These are phyloP conservation scores for Phlyctochytrium bullatum DNA, from an alignment of 192 early-diverging fungal genomes.

Conservation along the genomic window DNA sequence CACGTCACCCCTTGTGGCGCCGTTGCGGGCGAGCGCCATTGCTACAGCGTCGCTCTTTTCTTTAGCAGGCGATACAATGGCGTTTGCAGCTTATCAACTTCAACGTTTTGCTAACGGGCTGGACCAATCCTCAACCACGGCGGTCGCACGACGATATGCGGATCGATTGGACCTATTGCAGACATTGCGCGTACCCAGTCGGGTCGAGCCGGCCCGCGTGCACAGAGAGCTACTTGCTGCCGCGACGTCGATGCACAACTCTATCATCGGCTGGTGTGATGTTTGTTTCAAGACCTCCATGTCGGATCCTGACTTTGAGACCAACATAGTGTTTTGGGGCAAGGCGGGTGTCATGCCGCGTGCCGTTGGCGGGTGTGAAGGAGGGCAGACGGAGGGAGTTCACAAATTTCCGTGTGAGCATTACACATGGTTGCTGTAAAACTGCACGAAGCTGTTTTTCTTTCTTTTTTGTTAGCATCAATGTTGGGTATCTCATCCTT, in stretches of 20 bases:
- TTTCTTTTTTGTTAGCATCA: background rate
- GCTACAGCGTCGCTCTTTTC: constrained; percentile 15
- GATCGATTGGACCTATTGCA: constrained; percentile 10
- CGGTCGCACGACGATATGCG: background rate
- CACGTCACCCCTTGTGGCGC: background rate
- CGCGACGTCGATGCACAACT: constrained; percentile 3
- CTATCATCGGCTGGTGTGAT: constrained; percentile 17
- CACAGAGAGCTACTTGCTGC: constrained; percentile 20
- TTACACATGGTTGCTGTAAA: constrained; percentile 2
- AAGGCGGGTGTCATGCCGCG: constrained; percentile 7
- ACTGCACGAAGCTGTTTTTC: background rate
- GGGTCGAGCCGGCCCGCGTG: constrained; percentile 10
- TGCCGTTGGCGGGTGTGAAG: background rate
- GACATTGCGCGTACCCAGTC: constrained; percentile 11
- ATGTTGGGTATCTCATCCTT: background rate
- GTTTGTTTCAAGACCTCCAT: constrained; percentile 9
- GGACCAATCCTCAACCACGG: background rate
- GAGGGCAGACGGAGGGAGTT: background rate
- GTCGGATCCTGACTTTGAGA: constrained; percentile 10
- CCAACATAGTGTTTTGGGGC: constrained; percentile 18
- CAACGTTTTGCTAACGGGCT: background rate
- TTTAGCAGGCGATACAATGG: constrained; percentile 24
- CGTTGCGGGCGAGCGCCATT: constrained; percentile 9
- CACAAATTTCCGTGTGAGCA: constrained; percentile 38
- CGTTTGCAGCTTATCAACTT: constrained; percentile 24